A percentile compares a stretch with the other conserved stretches of the same genome.
phyloP scores from a whole-genome alignment of 176 grass and related monocot genomes.

The Canna indica region DNA sequence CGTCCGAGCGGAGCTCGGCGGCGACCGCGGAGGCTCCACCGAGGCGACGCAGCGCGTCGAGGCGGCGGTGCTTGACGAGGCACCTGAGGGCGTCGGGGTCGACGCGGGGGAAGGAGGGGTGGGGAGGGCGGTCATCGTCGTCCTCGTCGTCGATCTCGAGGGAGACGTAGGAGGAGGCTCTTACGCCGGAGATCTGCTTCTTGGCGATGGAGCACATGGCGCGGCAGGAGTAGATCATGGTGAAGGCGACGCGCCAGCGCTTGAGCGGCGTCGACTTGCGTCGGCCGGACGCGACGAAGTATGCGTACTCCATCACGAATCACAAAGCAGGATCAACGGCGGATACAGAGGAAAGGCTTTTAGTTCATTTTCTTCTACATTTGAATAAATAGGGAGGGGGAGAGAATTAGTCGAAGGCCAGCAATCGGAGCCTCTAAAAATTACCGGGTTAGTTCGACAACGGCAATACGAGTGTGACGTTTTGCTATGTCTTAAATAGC shows the following conservation, averaged over 20 bases:
- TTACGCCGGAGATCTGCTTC: not conserved
- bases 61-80: not conserved
- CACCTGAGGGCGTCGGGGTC: not conserved
- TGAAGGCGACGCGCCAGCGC: slow-evolving; percentile 2
- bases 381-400: no score
- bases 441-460: no score
- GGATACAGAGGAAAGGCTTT: no score
- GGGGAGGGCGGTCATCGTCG: not conserved
- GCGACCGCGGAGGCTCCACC: not conserved
- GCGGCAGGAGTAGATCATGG: slow-evolving; percentile 9
- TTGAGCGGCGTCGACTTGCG: not conserved
- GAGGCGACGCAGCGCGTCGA: not conserved
- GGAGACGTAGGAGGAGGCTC: not conserved
- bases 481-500: no score
- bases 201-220: not conserved
- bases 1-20: not conserved
- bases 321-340: no score
- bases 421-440: no score
- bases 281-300: not conserved
- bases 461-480: no score
- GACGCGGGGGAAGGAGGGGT: not conserved
- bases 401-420: no score
- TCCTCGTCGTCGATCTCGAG: not conserved
- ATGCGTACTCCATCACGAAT: not conserved
- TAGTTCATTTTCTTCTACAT: no score